Evolutionary conservation across 345 rosid species (phyloP).

Genomic region (Camelina sativa): DNA sequence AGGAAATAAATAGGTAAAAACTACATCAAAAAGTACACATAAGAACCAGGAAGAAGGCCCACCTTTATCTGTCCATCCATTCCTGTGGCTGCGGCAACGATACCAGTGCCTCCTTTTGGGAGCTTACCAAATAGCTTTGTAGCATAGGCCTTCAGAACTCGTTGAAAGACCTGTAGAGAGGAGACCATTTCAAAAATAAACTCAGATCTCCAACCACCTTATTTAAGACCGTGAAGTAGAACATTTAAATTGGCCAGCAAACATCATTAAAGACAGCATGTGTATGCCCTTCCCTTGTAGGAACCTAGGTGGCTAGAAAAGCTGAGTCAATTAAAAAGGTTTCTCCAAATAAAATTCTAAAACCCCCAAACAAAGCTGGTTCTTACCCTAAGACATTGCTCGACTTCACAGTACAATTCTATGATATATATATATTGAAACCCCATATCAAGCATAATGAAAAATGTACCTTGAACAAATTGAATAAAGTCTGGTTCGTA

Average conservation of each 20-base stretch:
- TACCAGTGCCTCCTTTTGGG: conserved; percentile 93
- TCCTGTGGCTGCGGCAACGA: conserved; percentile 99
- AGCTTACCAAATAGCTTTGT: conserved; percentile 83
- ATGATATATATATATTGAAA: conserved; percentile 8
- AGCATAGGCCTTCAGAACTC: conserved; percentile 88
- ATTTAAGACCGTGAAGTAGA: conserved; percentile 4
- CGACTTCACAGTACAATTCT: conserved; percentile 4
- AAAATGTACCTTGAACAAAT: conserved; percentile 80
- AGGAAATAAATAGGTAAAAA: conserved; percentile 10
- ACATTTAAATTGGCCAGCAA: conserved; percentile 16
- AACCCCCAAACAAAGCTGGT: conserved; percentile 14
- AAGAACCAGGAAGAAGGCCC: conserved; percentile 27
- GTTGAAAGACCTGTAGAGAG: conserved; percentile 81
- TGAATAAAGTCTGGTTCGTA: conserved; percentile 81
- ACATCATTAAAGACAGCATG: conserved; percentile 8
- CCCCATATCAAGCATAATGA: conserved; percentile 20
- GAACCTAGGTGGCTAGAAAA: conserved; percentile 27
- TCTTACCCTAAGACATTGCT: conserved; percentile 24
- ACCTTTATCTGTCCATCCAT: conserved; percentile 99
- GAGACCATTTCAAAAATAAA: conserved; percentile 18
- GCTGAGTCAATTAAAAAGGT: conserved; percentile 27
- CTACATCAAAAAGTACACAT: conserved; percentile 18
- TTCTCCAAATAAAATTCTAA: conserved; percentile 20
- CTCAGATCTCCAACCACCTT: conserved; percentile 10
- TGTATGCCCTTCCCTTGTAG: conserved; percentile 12